Evolutionary conservation across 495 filamentous ascomycete species (phyloP).

Genomic region (Tuber borchii): DNA sequence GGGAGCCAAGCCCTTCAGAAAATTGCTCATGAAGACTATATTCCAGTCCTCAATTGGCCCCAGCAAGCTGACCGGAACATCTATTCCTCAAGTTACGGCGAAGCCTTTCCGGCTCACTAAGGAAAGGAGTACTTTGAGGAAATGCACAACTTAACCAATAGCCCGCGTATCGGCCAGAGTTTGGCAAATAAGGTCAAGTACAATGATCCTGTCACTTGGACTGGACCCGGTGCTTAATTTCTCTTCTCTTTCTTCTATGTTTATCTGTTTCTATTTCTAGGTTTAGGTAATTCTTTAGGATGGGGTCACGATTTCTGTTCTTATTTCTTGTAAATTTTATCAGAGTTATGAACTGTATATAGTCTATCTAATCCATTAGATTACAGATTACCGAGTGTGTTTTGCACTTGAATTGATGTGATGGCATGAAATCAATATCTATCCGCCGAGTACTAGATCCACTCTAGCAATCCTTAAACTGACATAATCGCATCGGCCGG

Average conservation of each 20-base stretch:
- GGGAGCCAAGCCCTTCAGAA: conserved; percentile 96
- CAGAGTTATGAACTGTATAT: background rate
- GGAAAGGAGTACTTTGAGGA: conserved; percentile 99
- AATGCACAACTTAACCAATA: conserved; percentile 87
- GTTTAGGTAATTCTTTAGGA: background rate
- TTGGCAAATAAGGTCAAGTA: conserved; percentile 76
- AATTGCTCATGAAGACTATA: conserved; percentile 97
- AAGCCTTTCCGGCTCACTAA: conserved; percentile 89
- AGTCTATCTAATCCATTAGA: background rate
- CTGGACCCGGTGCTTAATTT: conserved; percentile 9
- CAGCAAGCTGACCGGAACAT: conserved; percentile 94
- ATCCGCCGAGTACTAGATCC: too few species aligned
- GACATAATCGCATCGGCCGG: too few species aligned
- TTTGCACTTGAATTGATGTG: background rate
- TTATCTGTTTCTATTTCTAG: conserved; percentile 2
- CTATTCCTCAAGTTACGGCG: conserved; percentile 98
- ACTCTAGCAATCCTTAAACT: too few species aligned
- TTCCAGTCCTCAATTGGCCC: conserved; percentile 96
- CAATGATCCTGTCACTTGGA: conserved; percentile 42
- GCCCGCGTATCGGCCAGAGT: conserved; percentile 81
- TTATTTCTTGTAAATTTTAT: conserved; percentile 4
- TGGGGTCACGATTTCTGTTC: background rate
- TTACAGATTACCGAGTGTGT: background rate
- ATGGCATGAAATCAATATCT: background rate
- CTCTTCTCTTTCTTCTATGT: conserved; percentile 3